Evolutionary conservation across 2,329 filamentous ascomycete genomes (phyloP), one percentile per base, ranked within the genome.

Genomic region (Sporothrix sp.): DNA sequence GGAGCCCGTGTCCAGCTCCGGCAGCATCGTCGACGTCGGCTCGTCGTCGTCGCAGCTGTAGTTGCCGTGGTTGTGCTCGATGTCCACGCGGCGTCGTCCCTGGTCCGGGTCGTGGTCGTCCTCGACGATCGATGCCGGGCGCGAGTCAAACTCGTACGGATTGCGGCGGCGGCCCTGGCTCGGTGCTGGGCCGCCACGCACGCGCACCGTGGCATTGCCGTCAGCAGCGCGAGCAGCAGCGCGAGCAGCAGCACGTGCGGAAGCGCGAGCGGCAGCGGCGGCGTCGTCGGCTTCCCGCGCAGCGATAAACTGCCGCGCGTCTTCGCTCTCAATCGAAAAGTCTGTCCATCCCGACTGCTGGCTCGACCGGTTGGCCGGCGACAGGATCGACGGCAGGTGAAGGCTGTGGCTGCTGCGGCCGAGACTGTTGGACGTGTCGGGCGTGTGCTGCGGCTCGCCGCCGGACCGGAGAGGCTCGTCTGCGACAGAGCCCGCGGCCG

Each of bases 291-390:
- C 25, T 2, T 58, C 50, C 27, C 39, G 52, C 1, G 52, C 48
- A 7, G 44, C 46, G 4, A 53, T 18, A 20, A 52, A 55, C 4
- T 65, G 62, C 6, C 64, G 66, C 33, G 65, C 65, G 27, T 76
- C 73, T 18, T 66, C 69, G 52, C 74, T 79, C 14, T 76, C 75
- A 9, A 80, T 65, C 0, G 77, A 78, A 53, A 76, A 73, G 58
- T 81, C 77, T 23, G 78, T 81, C 78, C 78, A 81, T n/a, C 70
- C 67, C 2, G 77, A 79, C 49, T 74, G 71, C 44, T 78, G 74
- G 55, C 77, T 81, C 18, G 66, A 63, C 33, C 76, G 69, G 52
- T 78, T 68, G 53, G 66, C 63, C 37, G 70, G 63, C 47, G 68
- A 60, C 45, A 69, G 59, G 57, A 69, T 61, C 45, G 68, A 63